Evolutionary conservation across 1,284 basidiomycete species (phyloP), one percentile per base, ranked within the genome.

Genomic region (Anthracocystis walkeri): DNA sequence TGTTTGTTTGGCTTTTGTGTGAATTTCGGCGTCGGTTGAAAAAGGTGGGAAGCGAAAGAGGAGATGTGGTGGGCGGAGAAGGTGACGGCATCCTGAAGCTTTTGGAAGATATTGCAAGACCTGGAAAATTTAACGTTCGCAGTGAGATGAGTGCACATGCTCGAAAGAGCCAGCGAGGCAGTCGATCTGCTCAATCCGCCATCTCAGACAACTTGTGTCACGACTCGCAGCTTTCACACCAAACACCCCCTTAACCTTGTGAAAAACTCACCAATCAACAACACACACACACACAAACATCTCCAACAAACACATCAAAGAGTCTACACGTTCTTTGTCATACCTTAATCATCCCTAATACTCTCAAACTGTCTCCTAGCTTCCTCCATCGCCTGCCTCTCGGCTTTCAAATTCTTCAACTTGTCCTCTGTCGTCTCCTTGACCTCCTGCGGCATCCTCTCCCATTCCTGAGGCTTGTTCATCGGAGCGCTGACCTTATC

Each of bases 321-420:
- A 45, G 8, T 23, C 11, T 23, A 5, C 18, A 33, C 7, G 14
- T 44, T 20, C 23, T 53, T 41, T 41, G 25, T 25, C 33, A 4
- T 29, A 29, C 29, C 29, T 29, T 59, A 70, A 29, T 68, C 71
- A 56, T 69, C 72, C n/a, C 72, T 29, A 44, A 84, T 80, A 23
- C 57, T 68, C 67, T 80, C 79, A 57, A 84, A 84, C 67, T 84
- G 82, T 16, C 45, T 48, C 65, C 77, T 80, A 3, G 82, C 82
- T 10, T 54, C 60, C 16, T 64, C 40, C 49, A 84, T 75, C 41
- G 81, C 82, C 20, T 62, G 48, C 20, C 61, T 68, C 57, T 84
- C 82, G 2, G 75, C 77, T 54, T 79, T 46, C 20, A 82, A 49
- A 42, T 71, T 72, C 60, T 74, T 59, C 23, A 81, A 42, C 45